These are phyloP conservation scores for Trypanosoma rangeli DNA, from an alignment of 208 protist genomes.

Conservation along the genomic window DNA sequence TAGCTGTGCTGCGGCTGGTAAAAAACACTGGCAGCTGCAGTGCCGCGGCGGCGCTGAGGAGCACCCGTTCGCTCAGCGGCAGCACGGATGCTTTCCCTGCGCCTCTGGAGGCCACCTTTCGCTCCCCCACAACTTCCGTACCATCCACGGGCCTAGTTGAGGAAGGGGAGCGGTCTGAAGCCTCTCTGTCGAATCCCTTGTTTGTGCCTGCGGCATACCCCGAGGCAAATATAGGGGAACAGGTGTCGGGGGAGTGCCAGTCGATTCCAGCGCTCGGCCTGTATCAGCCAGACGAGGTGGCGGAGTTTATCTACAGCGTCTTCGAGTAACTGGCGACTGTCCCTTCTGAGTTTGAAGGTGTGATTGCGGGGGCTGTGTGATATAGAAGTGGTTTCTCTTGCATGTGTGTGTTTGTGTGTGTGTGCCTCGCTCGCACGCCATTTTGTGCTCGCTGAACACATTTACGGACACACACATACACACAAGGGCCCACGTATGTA, in stretches of 20 bases:
- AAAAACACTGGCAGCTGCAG: background rate
- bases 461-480: too few species aligned
- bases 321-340: slow-evolving; percentile 32
- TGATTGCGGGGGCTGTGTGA: background rate
- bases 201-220: background rate
- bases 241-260: background rate
- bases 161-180: background rate
- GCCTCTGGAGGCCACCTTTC: background rate
- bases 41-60: background rate
- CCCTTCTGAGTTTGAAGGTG: background rate
- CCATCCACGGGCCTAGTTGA: background rate
- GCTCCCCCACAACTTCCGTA: background rate
- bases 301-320: slow-evolving; percentile 70
- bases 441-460: too few species aligned
- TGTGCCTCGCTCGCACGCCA: too few species aligned
- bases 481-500: too few species aligned
- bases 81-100: background rate
- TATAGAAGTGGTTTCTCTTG: background rate
- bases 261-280: slow-evolving; percentile 32
- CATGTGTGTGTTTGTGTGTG: too few species aligned
- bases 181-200: background rate
- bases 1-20: slow-evolving; percentile 30
- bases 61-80: background rate
- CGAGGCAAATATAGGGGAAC: background rate
- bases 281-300: slow-evolving; percentile 43